Evolutionary conservation across 2,329 filamentous ascomycete species (phyloP), one percentile per base, ranked within the genome.

Genomic region (Decorospora gaudefroyi): DNA sequence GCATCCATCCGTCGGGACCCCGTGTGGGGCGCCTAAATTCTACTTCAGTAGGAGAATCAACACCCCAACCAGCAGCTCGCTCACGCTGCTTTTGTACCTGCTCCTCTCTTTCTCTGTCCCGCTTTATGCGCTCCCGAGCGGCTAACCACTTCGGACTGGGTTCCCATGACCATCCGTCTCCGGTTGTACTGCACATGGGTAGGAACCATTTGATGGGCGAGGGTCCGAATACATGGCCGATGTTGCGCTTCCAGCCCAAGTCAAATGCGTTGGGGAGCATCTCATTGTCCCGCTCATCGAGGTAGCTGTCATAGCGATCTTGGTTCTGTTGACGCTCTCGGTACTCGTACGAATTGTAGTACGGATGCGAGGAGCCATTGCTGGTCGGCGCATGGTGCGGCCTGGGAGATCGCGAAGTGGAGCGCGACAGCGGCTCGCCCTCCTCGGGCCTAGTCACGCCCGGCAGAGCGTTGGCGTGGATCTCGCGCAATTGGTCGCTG

Each of bases 131-230:
- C 4, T 90, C 84, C 29, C 85, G 78, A 3, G 85, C 87, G 23
- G 85, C 83, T 2, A 88, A 52, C 87, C 93, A 99, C 55, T 82
- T 83, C 1, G 82, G 78, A 62, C 84, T 95, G 1, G 91, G 81
- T 61, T 96, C 90, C 93, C 93, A 99, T 30, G 78, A 79, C 92
- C 92, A 99, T 15, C 93, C 93, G 68, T 99, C 89, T 22, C 92
- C 92, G 0, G 83, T 88, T 2, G 90, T 95, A 63, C 87, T 97
- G 69, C 81, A 83, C 31, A 97, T 74, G 0, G 93, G 93, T 1
- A 97, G 49, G 18, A 78, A 73, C 92, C 93, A 97, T 6, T 93
- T 75, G 17, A 81, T 71, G 1, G 84, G 84, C 1, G 76, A 81
- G 0, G 82, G 81, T 0, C 93, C 93, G 55, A 99, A 90, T 2